Percentiles rank a stretch among this genome's conserved stretches.
Conservation (phyloP, 2,329 filamentous ascomycete species). For the Kalmusia sp. region DNA sequence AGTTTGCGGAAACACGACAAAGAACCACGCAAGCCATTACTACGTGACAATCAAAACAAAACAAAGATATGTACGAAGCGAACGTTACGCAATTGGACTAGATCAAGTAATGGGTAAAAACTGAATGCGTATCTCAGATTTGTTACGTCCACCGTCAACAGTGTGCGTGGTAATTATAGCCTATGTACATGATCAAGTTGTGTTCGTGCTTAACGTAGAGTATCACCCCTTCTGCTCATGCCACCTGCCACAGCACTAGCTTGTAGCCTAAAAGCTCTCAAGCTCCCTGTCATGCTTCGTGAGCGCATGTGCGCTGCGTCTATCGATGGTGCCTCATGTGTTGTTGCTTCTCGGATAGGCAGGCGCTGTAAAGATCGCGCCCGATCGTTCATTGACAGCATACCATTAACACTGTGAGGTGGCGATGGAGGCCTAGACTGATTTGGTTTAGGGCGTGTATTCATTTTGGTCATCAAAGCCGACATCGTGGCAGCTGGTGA, state of each 20-base stretch:
- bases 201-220: background rate
- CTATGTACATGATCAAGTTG: background rate
- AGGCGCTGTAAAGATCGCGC: constrained; percentile 19
- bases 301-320: constrained; percentile 9
- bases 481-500: constrained; percentile 24
- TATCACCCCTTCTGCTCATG: constrained; percentile 21
- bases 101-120: background rate
- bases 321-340: background rate
- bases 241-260: constrained; percentile 28
- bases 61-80: background rate
- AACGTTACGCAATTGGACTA: background rate
- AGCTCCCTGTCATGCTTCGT: constrained; percentile 17
- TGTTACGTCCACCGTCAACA: background rate
- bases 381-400: constrained; percentile 9
- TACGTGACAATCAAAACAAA: background rate
- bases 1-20: too few species aligned
- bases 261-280: constrained; percentile 27
- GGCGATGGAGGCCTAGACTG: constrained; percentile 10
- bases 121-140: background rate
- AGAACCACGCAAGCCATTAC: too few species aligned
- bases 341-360: background rate
- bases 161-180: too few species aligned
- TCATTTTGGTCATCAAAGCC: constrained; percentile 25
- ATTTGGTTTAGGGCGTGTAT: constrained; percentile 15
- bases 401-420: constrained; percentile 14